Evolutionary conservation across 768 basidiomycete species (phyloP), one percentile per base, ranked within the genome.

Genomic region (Crepidotus variabilis): DNA sequence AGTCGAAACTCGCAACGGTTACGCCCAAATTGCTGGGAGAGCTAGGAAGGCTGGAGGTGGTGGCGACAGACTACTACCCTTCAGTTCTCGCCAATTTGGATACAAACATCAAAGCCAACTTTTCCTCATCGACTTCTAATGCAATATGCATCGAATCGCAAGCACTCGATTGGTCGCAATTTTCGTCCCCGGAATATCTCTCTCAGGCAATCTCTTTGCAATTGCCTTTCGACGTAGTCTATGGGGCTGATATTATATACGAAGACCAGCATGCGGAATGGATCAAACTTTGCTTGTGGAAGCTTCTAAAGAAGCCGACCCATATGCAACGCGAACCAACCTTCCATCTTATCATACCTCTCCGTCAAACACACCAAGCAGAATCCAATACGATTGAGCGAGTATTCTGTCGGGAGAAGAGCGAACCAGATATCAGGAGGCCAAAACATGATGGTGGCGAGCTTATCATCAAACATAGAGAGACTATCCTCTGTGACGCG

Each of bases 181-280:
- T 78, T 34, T 56, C 46, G 54, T 32, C 63, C 0, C 47, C 60
- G 21, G 57, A 60, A 2, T 16, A 59, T 0, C 23, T 51, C 8
- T 54, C 49, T 0, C 45, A 46, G 13, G 52, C 60, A 32, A 66
- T 71, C 0, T 13, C 48, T 13, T 66, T 80, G 7, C 65, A 75
- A 35, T 54, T 60, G 32, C 71, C 78, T 0, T 93, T 90, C 69
- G 86, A 92, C 55, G 63, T 91, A 9, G 72, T 93, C 10, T 74
- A 92, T 22, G 92, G 87, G 0, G 89, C 92, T n/a, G 91, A 94
- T 63, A 84, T 93, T 56, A 72, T 93, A 5, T 94, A 94, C 70
- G 84, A 92, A 62, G 73, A 82, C 0, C 69, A 79, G 23, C 91
- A 93, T 65, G 86, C 87, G 0, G 49, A 65, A 0, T 92, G 87